A percentile compares a stretch with the other conserved stretches of the same genome.
phyloP scores from a whole-genome alignment of 2,329 filamentous ascomycete genomes.

The Penicillium sp. region DNA sequence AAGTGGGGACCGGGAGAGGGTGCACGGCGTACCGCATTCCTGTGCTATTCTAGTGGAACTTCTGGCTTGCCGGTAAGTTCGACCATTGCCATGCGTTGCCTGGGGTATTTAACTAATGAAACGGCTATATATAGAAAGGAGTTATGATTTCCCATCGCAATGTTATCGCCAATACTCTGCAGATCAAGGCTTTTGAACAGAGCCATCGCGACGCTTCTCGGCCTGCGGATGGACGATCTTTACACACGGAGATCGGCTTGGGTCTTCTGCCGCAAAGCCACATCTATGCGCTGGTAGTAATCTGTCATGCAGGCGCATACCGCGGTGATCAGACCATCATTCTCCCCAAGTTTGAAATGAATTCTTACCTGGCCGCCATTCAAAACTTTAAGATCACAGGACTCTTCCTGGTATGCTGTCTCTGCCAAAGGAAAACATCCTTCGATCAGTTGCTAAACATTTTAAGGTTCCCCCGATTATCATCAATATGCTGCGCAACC shows the following conservation, averaged over 20 bases:
- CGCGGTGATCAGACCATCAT: slow-evolving; percentile 75
- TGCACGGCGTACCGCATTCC: slow-evolving; percentile 69
- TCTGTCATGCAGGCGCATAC: slow-evolving; percentile 68
- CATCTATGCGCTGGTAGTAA: slow-evolving; percentile 77
- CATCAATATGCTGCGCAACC: slow-evolving; percentile 72
- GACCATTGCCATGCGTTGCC: not conserved
- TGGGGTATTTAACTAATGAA: slow-evolving; percentile 10
- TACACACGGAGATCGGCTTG: slow-evolving; percentile 62
- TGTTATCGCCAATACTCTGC: slow-evolving; percentile 75
- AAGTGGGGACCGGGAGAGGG: slow-evolving; percentile 49
- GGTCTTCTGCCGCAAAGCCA: slow-evolving; percentile 81
- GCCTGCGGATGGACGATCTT: slow-evolving; percentile 43
- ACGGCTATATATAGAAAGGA: slow-evolving; percentile 63
- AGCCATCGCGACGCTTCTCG: slow-evolving; percentile 31
- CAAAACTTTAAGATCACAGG: slow-evolving; percentile 70
- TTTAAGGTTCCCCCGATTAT: slow-evolving; percentile 77
- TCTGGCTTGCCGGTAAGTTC: slow-evolving; percentile 71
- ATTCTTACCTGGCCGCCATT: slow-evolving; percentile 65
- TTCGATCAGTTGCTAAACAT: not conserved
- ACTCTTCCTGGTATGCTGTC: slow-evolving; percentile 64
- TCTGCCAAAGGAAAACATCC: not conserved
- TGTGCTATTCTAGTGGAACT: slow-evolving; percentile 81
- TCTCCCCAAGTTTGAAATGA: slow-evolving; percentile 73
- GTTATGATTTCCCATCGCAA: slow-evolving; percentile 82
- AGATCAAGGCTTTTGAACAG: slow-evolving; percentile 60